Percentiles rank a stretch among this genome's conserved stretches.
Evolutionary conservation across 2,329 filamentous ascomycete genomes (phyloP).

Genomic region (Claviceps pazoutovae): DNA sequence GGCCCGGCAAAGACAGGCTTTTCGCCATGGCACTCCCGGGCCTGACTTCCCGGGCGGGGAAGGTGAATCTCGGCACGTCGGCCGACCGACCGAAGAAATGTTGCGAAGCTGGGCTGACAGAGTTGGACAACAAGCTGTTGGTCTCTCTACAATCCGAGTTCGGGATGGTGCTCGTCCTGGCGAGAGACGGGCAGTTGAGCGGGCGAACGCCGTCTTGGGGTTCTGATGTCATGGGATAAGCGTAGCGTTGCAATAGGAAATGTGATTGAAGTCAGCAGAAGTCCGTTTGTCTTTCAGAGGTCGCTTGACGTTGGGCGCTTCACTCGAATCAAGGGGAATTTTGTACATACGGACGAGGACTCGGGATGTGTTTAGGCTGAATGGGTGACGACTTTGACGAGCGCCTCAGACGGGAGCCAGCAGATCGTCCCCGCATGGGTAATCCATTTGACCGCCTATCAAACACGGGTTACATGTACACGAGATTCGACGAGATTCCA

Average conservation of each 20-base stretch:
- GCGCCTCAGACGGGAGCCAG: no score
- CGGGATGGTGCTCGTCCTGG: conserved; percentile 17
- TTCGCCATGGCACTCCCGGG: conserved; percentile 50
- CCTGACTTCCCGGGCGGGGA: conserved; percentile 60
- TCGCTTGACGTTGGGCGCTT: no score
- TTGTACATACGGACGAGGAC: no score
- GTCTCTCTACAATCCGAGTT: conserved; percentile 25
- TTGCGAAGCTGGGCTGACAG: conserved; percentile 18
- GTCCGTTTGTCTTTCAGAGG: no score
- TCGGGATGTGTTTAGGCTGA: no score
- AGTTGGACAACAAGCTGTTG: conserved; percentile 29
- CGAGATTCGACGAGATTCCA: conserved; percentile 2
- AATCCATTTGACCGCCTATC: background rate
- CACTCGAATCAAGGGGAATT: no score
- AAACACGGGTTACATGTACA: background rate
- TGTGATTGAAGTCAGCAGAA: no score
- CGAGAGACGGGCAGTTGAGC: conserved; percentile 21
- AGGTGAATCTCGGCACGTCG: conserved; percentile 46
- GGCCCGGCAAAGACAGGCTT: conserved; percentile 54
- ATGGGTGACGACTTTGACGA: no score
- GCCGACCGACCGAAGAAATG: conserved; percentile 27
- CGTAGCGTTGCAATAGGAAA: background rate
- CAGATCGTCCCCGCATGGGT: no score
- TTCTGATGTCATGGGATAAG: conserved; percentile 14
- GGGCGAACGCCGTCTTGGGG: conserved; percentile 31